Percentiles rank a stretch among this genome's conserved stretches.
Conservation (phyloP, 139 green algal species). For the Chlorella sorokiniana region DNA sequence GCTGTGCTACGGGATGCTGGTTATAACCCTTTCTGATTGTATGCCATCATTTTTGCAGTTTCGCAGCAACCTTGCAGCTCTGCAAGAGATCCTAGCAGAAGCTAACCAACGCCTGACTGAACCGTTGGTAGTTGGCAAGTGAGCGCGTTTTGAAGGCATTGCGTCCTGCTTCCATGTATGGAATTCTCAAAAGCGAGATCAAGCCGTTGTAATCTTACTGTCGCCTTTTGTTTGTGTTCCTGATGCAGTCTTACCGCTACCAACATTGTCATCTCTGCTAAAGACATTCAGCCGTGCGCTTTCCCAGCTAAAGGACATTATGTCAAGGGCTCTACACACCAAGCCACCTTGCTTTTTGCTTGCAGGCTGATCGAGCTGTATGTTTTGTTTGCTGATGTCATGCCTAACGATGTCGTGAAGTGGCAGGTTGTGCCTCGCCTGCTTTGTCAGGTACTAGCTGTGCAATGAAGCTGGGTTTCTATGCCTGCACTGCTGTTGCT, state of each 20-base stretch:
- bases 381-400: not conserved
- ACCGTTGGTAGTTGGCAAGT: not conserved
- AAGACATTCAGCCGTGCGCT: no score
- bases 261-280: no score
- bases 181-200: no score
- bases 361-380: slow-evolving; percentile 19
- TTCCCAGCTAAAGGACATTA: no score
- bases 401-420: not conserved
- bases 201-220: no score
- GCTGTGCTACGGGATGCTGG: no score
- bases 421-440: not conserved
- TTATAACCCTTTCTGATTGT: not conserved
- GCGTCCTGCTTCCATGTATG: not conserved
- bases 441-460: not conserved
- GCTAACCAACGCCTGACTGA: not conserved
- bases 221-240: no score
- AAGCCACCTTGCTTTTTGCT: not conserved
- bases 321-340: not conserved
- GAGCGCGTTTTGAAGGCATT: not conserved
- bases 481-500: not conserved
- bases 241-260: no score
- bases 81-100: not conserved
- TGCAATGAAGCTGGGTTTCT: not conserved
- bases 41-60: not conserved
- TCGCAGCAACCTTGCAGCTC: not conserved